Conservation (phyloP, 352 stramenopile species). For the Phytophthora nicotianae region DNA sequence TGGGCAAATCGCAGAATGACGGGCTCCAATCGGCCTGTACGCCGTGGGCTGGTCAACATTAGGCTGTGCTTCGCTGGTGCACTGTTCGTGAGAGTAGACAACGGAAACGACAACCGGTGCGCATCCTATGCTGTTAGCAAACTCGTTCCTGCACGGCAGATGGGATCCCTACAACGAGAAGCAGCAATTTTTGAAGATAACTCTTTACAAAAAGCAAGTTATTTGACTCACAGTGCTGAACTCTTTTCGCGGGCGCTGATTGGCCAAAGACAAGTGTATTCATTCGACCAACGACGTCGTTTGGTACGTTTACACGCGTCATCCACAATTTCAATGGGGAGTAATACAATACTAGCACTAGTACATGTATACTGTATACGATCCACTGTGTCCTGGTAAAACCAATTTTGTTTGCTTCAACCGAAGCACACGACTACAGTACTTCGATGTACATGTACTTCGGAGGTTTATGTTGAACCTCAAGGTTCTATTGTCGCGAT, state of each 20-base stretch:
- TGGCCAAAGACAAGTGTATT: not conserved
- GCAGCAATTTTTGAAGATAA: constrained; percentile 1
- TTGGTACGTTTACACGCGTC: too few species aligned
- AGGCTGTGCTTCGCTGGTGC: constrained; percentile 7
- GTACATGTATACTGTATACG: too few species aligned
- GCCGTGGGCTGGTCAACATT: constrained; percentile 22
- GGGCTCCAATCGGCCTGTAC: constrained; percentile 1
- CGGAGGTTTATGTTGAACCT: too few species aligned
- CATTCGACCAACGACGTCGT: too few species aligned
- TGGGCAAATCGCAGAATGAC: constrained; percentile 32
- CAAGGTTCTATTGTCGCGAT: too few species aligned
- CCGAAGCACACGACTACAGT: too few species aligned
- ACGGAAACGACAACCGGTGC: constrained; percentile 3
- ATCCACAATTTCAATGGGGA: too few species aligned
- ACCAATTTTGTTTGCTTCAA: too few species aligned
- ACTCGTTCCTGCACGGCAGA: constrained; percentile 26
- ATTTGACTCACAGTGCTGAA: constrained; percentile 9
- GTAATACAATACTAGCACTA: too few species aligned
- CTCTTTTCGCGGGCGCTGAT: constrained; percentile 8
- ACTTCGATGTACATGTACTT: too few species aligned
- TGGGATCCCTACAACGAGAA: constrained; percentile 9
- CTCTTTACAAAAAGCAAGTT: constrained; percentile 4
- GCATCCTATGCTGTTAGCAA: constrained; percentile 18
- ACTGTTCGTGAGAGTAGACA: constrained; percentile 14
- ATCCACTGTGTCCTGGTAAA: too few species aligned